Evolutionary conservation across 352 stramenopile species (phyloP).

Genomic region (Globisporangium rhizosaccharum): DNA sequence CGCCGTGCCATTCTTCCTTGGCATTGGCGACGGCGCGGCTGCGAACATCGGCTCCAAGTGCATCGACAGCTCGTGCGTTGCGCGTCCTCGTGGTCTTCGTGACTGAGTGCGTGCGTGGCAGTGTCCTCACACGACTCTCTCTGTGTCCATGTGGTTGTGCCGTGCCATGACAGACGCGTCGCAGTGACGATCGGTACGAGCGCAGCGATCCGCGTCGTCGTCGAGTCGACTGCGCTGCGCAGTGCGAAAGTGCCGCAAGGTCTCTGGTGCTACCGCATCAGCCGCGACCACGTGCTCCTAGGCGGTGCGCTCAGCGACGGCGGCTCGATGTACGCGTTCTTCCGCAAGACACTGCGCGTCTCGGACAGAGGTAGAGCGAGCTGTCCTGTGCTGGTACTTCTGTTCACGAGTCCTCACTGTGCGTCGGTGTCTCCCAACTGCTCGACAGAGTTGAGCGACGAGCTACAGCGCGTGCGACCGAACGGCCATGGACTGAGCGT

Average conservation of each 20-base stretch:
- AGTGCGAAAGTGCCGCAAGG: slow-evolving; percentile 77
- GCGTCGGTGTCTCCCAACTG: background rate
- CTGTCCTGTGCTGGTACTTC: background rate
- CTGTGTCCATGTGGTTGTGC: background rate
- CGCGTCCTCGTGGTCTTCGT: background rate
- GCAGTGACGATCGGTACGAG: slow-evolving; percentile 94
- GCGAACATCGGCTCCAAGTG: slow-evolving; percentile 95
- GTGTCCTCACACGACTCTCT: background rate
- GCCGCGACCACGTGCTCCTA: slow-evolving; percentile 80
- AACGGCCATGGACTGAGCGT: slow-evolving; percentile 74
- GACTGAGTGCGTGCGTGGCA: background rate
- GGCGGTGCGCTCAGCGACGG: slow-evolving; percentile 95
- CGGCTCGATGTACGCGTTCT: slow-evolving; percentile 94
- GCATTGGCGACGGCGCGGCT: slow-evolving; percentile 90
- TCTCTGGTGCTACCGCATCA: slow-evolving; percentile 93
- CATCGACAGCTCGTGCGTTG: slow-evolving; percentile 55
- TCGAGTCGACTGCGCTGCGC: slow-evolving; percentile 44
- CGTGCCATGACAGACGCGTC: slow-evolving; percentile 51
- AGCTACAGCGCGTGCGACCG: slow-evolving; percentile 31
- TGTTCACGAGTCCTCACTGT: background rate
- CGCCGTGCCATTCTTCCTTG: slow-evolving; percentile 79
- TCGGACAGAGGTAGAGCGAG: slow-evolving; percentile 27
- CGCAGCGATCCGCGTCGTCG: slow-evolving; percentile 88
- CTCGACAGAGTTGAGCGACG: slow-evolving; percentile 26
- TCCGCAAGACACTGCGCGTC: slow-evolving; percentile 65